Evolutionary conservation across 2,329 filamentous ascomycete species (phyloP), one percentile per base, ranked within the genome.

Genomic region (Aspergillus neotritici): DNA sequence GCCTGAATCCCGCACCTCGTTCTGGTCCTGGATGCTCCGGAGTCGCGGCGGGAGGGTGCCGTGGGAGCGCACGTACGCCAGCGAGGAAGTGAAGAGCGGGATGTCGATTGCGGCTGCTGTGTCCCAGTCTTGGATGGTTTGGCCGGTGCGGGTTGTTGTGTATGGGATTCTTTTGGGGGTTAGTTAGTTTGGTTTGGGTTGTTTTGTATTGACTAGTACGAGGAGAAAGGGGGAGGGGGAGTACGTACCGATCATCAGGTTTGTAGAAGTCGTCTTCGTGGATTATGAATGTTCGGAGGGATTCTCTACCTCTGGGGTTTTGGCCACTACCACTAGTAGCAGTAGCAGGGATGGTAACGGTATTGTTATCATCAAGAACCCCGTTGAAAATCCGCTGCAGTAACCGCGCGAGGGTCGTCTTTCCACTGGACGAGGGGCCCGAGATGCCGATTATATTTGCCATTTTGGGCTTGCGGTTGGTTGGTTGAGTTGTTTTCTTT

Each of bases 261-360:
- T 81, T 82, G 71, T 95, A 98, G 64, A 97, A 98, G 67, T 98
- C 93, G 70, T 98, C 93, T 64, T 95, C 82, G 64, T 98, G 93
- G 15, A 98, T 76, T 58, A 97, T 86, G 60, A 89, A 91, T 1
- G 67, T 60, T 4, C 53, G 56, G 7, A 66, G 21, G 12, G n/a
- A 34, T 14, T 3, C 3, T 7, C 34, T 21, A 12, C 31, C 31
- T 13, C 17, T 34, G 28, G 16, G 33, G 16, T 28, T 35, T 37
- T 35, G 25, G n/a, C 32, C 13, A n/a, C 50, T 43, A 17, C 17
- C 5, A 5, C 17, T 17, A 5, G 4, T 17, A 7, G 21, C 7
- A 21, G 4, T 7, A 2, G 21, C n/a, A n/a, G n/a, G n/a, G n/a
- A n/a, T n/a, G n/a, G n/a, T n/a, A n/a, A n/a, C n/a, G n/a, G n/a